Conservation (phyloP, 768 basidiomycete species). For the Infundibulicybe gibba region DNA sequence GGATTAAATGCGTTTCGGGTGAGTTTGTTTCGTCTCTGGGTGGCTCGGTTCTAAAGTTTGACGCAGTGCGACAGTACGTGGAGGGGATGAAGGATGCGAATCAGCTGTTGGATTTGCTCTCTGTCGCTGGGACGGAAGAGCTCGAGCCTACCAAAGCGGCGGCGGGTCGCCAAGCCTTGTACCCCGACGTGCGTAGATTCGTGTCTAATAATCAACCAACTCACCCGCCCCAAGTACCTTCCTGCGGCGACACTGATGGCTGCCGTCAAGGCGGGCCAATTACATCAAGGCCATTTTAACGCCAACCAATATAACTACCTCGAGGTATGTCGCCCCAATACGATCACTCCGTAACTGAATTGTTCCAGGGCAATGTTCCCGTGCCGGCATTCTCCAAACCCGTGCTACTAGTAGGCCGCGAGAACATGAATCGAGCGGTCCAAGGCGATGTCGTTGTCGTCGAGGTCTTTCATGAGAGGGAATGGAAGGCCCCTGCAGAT, state of each 20-base stretch:
- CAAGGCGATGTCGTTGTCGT: constrained; percentile 92
- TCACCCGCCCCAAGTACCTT: constrained; percentile 69
- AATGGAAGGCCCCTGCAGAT: constrained; percentile 92
- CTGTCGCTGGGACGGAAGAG: constrained; percentile 59
- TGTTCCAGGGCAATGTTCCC: constrained; percentile 69
- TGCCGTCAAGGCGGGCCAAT: constrained; percentile 78
- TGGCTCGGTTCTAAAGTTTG: constrained; percentile 1
- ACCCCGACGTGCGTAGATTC: constrained; percentile 61
- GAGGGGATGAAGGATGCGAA: constrained; percentile 63
- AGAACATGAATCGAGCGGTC: constrained; percentile 95
- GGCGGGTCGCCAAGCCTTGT: constrained; percentile 55
- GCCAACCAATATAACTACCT: constrained; percentile 95
- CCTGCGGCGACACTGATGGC: constrained; percentile 67
- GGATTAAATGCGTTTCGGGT: constrained; percentile 66
- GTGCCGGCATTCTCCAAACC: constrained; percentile 73
- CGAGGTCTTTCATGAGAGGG: constrained; percentile 77
- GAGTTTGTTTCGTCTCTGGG: constrained; percentile 4
- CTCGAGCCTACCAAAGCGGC: constrained; percentile 60
- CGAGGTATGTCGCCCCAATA: constrained; percentile 49
- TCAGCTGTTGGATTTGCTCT: constrained; percentile 77
- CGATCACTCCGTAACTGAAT: neutral
- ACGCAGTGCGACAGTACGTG: constrained; percentile 74
- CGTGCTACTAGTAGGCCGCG: constrained; percentile 79
- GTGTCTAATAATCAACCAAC: constrained; percentile 1
- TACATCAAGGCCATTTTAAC: constrained; percentile 93